Conservation (phyloP, 306 rosid genomes). For the Lablab purpureus region DNA sequence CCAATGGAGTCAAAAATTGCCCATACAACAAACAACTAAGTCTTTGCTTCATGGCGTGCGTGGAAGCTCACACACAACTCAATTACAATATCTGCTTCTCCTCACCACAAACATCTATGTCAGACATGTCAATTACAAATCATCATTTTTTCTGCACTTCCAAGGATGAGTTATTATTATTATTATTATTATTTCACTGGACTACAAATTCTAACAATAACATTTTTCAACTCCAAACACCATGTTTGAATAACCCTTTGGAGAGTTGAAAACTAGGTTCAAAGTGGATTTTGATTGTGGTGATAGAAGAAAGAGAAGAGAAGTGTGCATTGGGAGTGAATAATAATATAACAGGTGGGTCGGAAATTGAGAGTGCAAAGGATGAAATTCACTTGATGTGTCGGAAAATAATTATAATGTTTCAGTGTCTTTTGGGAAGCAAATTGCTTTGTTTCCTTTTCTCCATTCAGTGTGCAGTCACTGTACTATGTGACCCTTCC, state of each 20-base stretch:
- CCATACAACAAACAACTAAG: slow-evolving; percentile 25
- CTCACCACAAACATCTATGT: neutral
- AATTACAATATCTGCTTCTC: neutral
- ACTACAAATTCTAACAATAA: too few species aligned
- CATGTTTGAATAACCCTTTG: too few species aligned
- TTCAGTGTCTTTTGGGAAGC: slow-evolving; percentile 49
- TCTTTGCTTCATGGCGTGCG: neutral
- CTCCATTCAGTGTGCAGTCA: slow-evolving; percentile 57
- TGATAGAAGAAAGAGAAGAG: neutral
- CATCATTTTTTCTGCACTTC: neutral
- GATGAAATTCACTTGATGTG: slow-evolving; percentile 47
- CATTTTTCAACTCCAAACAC: too few species aligned
- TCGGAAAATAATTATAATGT: slow-evolving; percentile 52
- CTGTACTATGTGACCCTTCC: slow-evolving; percentile 51
- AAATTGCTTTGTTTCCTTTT: slow-evolving; percentile 54
- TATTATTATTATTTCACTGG: too few species aligned
- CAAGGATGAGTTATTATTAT: too few species aligned
- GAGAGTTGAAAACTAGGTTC: too few species aligned
- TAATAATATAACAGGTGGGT: slow-evolving; percentile 45
- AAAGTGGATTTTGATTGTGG: slow-evolving; percentile 28
- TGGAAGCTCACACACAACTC: neutral
- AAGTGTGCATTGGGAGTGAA: neutral
- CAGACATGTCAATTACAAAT: neutral
- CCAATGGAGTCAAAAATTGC: slow-evolving; percentile 8
- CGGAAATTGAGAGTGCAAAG: slow-evolving; percentile 41